Base-by-base conservation (phyloP, 2,329 filamentous ascomycete species). In the Microthyrium microscopicum region DNA sequence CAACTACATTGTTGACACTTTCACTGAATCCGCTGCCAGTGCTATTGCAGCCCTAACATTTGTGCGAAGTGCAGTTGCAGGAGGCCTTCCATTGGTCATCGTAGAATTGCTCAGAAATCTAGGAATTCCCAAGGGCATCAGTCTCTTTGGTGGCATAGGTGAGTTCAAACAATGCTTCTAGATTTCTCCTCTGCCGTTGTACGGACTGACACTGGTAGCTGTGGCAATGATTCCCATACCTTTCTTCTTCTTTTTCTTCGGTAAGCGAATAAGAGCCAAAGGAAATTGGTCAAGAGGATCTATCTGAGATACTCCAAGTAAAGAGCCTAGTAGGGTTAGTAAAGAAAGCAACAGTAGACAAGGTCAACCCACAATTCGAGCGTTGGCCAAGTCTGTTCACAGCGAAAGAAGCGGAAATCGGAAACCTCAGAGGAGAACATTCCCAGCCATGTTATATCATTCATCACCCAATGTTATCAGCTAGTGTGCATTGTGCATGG, bases 1-100 rank as follows among this genome's bases (percentile, higher is more conserved):
- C 24, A 58, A 56, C 38, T 64, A 62, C 41, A 51, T 63, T 28
- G 54, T 64, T 31, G 36, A 38, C 28, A 21, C 18, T 22, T 38
- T 36, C 26, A 26, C 15, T 5, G 17, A 19, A 16, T 26, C 31
- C 17, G 12, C 36, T 19, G 31, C 30, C n/a, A 31, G 26, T 19
- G 36, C 33, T 5, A 35, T 36, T 38, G 33, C 36, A 17, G 33
- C 24, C n/a, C 35, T 36, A 16, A 36, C 36, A 2, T 38, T 38
- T 18, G 20, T 25, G 12, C 20, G 36, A 9, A 29, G 24, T 12
- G 12, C 36, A 17, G 16, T 34, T 15, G 36, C 33, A 19, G 36
- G 33, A 18, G 26, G 36, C 11, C 36, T 38, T 20, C 36, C 36
- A 8, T 19, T 38, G 26, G 35, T 38, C 20, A 33, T 33, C 16